Evolutionary conservation across 2,329 filamentous ascomycete genomes (phyloP), one percentile per base, ranked within the genome.

Genomic region (Colletotrichum spinosum): DNA sequence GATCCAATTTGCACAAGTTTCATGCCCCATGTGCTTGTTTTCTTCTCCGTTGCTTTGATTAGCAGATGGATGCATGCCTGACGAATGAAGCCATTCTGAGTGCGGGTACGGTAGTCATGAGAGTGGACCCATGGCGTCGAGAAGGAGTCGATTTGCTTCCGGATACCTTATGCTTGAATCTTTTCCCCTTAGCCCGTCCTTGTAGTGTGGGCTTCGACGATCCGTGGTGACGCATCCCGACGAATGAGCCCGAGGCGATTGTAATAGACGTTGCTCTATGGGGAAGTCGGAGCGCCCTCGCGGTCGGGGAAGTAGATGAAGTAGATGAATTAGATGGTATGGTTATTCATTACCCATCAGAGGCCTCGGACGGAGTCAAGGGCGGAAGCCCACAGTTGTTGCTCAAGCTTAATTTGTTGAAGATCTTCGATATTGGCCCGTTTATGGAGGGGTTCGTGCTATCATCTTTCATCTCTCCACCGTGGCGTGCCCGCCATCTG

Each of bases 1-100:
- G 56, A 61, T 55, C 39, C 57, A 55, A 15, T 55, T 46, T 55
- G 51, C 38, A n/a, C 39, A 39, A n/a, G 61, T 60, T 61, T 55
- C 45, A 61, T 61, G 17, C 4, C 25, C 25, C 25, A 25, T 25
- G 25, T 25, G 25, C 25, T 25, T 25, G 25, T 25, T 5, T 4
- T 25, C 4, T 25, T 55, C 38, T 17, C 12, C 37, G 60, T 39
- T 25, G 5, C 15, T 59, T 52, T 25, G 45, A 44, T 65, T 49
- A 50, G 39, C 17, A 33, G 17, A 50, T 15, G 44, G 25, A 7
- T 7, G 15, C 8, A 34, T 37, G 25, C 38, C 35, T 15, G 52
- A 37, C 8, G 38, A n/a, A 37, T 15, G 13, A 35, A 33, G 51
- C n/a, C 7, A 42, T 48, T 57, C 25, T n/a, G n/a, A 25, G 12